Evolutionary conservation across 2,329 filamentous ascomycete species (phyloP).

Genomic region (Paecilomyces variotii): DNA sequence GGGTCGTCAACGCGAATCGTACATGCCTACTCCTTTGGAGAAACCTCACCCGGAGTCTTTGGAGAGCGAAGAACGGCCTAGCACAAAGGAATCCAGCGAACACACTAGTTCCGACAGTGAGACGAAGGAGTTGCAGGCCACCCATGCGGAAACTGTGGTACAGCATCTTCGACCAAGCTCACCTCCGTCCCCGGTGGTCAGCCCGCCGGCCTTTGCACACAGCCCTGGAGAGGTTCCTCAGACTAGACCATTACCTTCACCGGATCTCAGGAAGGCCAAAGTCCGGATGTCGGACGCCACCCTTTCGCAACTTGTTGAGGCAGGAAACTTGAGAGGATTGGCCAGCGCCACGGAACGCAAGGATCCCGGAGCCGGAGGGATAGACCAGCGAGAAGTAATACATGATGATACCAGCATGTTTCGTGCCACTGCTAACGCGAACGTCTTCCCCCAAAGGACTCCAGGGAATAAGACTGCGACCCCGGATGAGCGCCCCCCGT

Average conservation of each 20-base stretch:
- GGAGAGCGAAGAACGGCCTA: slow-evolving; percentile 12
- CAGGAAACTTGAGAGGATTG: slow-evolving; percentile 45
- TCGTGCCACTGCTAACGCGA: slow-evolving; percentile 21
- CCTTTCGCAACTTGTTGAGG: slow-evolving; percentile 68
- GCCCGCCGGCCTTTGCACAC: slow-evolving; percentile 74
- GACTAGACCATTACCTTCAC: slow-evolving; percentile 63
- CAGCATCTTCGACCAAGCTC: slow-evolving; percentile 41
- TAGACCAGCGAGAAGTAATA: slow-evolving; percentile 34
- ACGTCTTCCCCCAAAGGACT: slow-evolving; percentile 9
- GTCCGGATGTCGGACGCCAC: slow-evolving; percentile 78
- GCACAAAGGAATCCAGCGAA: slow-evolving; percentile 21
- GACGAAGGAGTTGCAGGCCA: slow-evolving; percentile 11
- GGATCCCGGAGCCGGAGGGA: slow-evolving; percentile 32
- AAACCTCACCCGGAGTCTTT: not conserved
- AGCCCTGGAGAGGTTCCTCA: slow-evolving; percentile 61
- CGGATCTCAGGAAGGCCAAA: slow-evolving; percentile 71
- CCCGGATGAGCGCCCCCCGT: slow-evolving; percentile 3
- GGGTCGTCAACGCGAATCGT: slow-evolving; percentile 1
- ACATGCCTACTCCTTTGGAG: slow-evolving; percentile 9
- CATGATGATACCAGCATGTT: slow-evolving; percentile 22
- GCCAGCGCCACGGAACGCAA: slow-evolving; percentile 29
- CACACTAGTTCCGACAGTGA: slow-evolving; percentile 36
- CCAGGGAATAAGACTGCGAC: slow-evolving; percentile 4
- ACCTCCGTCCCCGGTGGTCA: slow-evolving; percentile 67
- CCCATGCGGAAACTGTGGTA: slow-evolving; percentile 20